Conservation (phyloP, 2,329 filamentous ascomycete genomes). For the Phialocephala sp. region DNA sequence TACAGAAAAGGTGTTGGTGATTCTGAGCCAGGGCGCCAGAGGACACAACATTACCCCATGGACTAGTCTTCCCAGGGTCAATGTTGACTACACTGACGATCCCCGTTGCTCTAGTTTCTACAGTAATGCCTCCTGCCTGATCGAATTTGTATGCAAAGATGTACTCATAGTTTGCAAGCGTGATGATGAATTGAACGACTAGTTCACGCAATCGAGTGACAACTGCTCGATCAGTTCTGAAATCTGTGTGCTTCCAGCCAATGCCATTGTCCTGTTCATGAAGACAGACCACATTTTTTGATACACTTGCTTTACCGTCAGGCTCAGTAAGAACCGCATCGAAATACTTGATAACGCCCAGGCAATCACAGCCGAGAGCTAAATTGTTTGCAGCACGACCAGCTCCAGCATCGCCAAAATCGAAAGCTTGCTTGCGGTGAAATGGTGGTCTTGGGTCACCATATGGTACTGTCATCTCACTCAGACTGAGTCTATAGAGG, state of each 20-base stretch:
- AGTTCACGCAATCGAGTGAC: slow-evolving; percentile 66
- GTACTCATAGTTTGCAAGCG: slow-evolving; percentile 74
- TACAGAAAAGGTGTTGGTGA: slow-evolving; percentile 60
- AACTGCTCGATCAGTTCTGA: slow-evolving; percentile 64
- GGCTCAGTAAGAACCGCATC: slow-evolving; percentile 58
- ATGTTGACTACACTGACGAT: slow-evolving; percentile 63
- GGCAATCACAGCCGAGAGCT: slow-evolving; percentile 68
- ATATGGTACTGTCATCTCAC: slow-evolving; percentile 67
- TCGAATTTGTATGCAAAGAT: slow-evolving; percentile 69
- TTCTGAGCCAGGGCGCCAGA: slow-evolving; percentile 63
- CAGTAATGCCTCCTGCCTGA: slow-evolving; percentile 63
- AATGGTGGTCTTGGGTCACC: slow-evolving; percentile 65
- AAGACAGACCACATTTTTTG: slow-evolving; percentile 67
- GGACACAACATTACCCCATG: slow-evolving; percentile 65
- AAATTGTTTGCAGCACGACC: slow-evolving; percentile 71
- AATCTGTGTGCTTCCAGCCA: slow-evolving; percentile 74
- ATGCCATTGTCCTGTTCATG: slow-evolving; percentile 74
- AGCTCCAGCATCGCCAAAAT: slow-evolving; percentile 69
- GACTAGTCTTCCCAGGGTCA: slow-evolving; percentile 56
- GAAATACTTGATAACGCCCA: slow-evolving; percentile 71
- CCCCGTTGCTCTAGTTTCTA: slow-evolving; percentile 69
- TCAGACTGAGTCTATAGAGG: slow-evolving; percentile 61
- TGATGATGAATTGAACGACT: slow-evolving; percentile 70
- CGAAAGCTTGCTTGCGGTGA: slow-evolving; percentile 70
- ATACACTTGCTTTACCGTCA: slow-evolving; percentile 58